Evolutionary conservation across 139 green algal genomes (phyloP).

Genomic region (Pleodorina starrii): DNA sequence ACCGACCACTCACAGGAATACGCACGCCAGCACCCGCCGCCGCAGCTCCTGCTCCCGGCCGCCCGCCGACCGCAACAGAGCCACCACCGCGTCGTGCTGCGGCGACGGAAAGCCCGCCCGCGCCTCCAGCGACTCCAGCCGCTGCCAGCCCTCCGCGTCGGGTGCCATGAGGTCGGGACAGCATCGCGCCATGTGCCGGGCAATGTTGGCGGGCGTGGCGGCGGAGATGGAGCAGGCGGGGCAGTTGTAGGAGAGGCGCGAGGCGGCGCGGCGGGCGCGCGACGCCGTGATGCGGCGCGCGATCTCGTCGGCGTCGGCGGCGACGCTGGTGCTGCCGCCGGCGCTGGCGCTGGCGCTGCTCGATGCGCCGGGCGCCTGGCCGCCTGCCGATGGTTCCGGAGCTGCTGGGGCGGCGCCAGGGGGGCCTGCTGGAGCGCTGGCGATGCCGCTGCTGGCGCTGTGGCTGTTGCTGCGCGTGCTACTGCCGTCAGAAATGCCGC

Average conservation of each 20-base stretch:
- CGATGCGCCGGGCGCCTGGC: no score
- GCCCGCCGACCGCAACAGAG: conserved; percentile 33
- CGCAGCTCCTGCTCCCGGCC: conserved; percentile 16
- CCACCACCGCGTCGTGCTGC: conserved; percentile 20
- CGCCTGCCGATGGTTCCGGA: no score
- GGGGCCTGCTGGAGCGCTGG: neutral
- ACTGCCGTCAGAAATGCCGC: no score
- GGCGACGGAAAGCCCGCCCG: neutral
- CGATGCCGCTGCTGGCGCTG: neutral
- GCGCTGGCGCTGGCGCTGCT: neutral
- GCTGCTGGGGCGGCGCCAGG: neutral
- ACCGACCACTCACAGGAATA: conserved; percentile 30
- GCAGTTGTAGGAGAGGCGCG: conserved; percentile 26
- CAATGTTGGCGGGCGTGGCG: conserved; percentile 37
- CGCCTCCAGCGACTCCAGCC: neutral
- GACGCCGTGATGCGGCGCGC: conserved; percentile 37
- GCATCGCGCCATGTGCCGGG: conserved; percentile 46
- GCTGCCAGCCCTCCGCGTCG: conserved; percentile 5
- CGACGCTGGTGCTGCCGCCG: neutral
- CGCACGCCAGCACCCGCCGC: neutral
- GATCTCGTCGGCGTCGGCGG: conserved; percentile 29
- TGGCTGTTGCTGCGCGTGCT: neutral
- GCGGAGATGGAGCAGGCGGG: conserved; percentile 48
- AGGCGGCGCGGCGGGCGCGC: conserved; percentile 43
- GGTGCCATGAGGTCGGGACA: conserved; percentile 48